Evolutionary conservation across 1,284 basidiomycete species (phyloP).

Genomic region (Ustilago shanxiensis): DNA sequence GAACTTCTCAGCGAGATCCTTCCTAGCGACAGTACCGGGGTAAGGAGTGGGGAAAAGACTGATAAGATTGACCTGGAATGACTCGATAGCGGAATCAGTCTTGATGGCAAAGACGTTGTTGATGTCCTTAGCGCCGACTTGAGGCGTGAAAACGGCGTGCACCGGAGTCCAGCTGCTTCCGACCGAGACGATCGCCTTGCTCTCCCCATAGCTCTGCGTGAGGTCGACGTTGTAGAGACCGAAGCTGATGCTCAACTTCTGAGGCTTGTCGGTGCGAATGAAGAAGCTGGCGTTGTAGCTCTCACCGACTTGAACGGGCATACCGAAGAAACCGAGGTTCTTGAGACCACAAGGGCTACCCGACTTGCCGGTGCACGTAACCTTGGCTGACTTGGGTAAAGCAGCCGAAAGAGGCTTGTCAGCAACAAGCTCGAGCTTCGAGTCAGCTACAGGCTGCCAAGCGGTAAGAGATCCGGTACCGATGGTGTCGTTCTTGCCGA

Average conservation of each 20-base stretch:
- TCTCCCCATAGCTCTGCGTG: conserved; percentile 8
- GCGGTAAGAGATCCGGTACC: conserved; percentile 46
- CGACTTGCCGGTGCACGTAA: conserved; percentile 30
- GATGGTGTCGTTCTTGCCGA: conserved; percentile 24
- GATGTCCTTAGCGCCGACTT: conserved; percentile 18
- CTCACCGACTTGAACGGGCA: conserved; percentile 41
- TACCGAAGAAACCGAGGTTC: conserved; percentile 58
- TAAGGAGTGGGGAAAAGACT: conserved; percentile 53
- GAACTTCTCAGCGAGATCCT: conserved; percentile 77
- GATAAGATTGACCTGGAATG: conserved; percentile 55
- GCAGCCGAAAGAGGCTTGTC: conserved; percentile 48
- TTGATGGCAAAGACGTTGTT: conserved; percentile 57
- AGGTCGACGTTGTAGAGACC: conserved; percentile 39
- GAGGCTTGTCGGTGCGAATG: conserved; percentile 38
- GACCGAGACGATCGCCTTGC: not conserved
- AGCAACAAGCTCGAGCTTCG: conserved; percentile 31
- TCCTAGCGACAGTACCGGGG: conserved; percentile 49
- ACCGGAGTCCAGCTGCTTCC: conserved; percentile 44
- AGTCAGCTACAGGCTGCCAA: conserved; percentile 37
- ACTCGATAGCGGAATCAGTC: conserved; percentile 16
- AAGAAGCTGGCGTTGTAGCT: conserved; percentile 55
- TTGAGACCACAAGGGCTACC: conserved; percentile 35
- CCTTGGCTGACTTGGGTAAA: conserved; percentile 49
- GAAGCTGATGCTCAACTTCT: conserved; percentile 18
- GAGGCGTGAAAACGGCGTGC: conserved; percentile 9